These are phyloP conservation scores for Cutaneotrichosporon arboriforme DNA, from an alignment of 1,284 basidiomycete genomes.

Conservation along the genomic window DNA sequence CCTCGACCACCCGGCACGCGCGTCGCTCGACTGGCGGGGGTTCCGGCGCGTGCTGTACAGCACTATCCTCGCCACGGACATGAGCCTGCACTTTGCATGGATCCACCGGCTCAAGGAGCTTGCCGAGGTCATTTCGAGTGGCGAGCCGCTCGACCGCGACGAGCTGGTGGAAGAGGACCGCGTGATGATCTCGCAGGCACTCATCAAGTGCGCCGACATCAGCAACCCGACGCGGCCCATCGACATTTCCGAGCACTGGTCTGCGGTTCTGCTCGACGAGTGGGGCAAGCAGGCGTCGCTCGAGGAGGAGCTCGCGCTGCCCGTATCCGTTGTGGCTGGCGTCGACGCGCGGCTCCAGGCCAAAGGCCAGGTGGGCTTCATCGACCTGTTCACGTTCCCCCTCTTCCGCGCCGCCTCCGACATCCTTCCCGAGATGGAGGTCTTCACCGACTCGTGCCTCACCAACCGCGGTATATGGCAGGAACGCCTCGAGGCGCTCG, in stretches of 20 bases:
- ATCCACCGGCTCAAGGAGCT: slow-evolving; percentile 60
- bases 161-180: slow-evolving; percentile 50
- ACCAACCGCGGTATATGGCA: slow-evolving; percentile 65
- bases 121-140: slow-evolving; percentile 16
- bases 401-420: slow-evolving; percentile 67
- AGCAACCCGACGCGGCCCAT: slow-evolving; percentile 93
- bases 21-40: slow-evolving; percentile 48
- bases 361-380: slow-evolving; percentile 83
- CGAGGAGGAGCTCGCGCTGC: slow-evolving; percentile 69
- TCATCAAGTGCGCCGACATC: slow-evolving; percentile 95
- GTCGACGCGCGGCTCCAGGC: slow-evolving; percentile 67
- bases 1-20: slow-evolving; percentile 10
- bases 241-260: slow-evolving; percentile 82
- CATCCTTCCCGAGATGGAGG: slow-evolving; percentile 66
- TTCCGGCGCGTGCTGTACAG: slow-evolving; percentile 70
- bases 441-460: slow-evolving; percentile 60
- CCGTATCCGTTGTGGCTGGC: slow-evolving; percentile 60
- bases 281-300: slow-evolving; percentile 81
- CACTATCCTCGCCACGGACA: slow-evolving; percentile 84
- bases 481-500: slow-evolving; percentile 52
- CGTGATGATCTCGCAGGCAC: slow-evolving; percentile 74
- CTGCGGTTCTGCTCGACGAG: slow-evolving; percentile 74
- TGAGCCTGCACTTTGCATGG: slow-evolving; percentile 80
- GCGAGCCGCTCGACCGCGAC: background rate
- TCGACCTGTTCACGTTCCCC: slow-evolving; percentile 72